Evolutionary conservation across 805 yeast species (phyloP), one percentile per base, ranked within the genome.

Genomic region (Clavispora santaluciae): DNA sequence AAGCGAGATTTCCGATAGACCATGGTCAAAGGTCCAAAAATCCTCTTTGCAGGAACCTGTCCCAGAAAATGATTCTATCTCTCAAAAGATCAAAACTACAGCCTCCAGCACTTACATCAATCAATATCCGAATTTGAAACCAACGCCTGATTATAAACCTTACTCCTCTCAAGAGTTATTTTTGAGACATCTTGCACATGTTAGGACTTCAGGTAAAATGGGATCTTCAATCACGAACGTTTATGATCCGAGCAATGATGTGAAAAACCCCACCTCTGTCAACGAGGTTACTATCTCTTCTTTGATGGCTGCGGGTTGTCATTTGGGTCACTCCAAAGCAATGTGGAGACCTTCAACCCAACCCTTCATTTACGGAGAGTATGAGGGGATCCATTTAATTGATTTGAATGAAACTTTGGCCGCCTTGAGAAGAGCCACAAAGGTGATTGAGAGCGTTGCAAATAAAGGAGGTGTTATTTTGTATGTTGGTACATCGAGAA

Each of bases 231-330:
- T 86, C n/a, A 61, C 67, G 40, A 71, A 78, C 43, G 81, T 85
- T 6, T 88, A 86, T 58, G 63, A 66, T 39, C 95, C 96, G 13
- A 80, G 81, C 55, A 70, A 75, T 45, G 85, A 85, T 45, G 68
- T 82, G 22, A 68, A 70, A 34, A 64, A 70, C 18, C 95, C 96
- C 13, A 67, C 75, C 25, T 53, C 69, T 11, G 68, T 79, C 17
- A 63, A 73, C 17, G 78, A 85, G 42, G 59, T 86, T 10, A 73
- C 91, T 2, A 69, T 89, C 26, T 69, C 87, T 22, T 79, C 79
- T 42, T 72, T 93, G 39, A 61, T 91, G 62, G 91, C 96, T 3
- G 87, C 97, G 0, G 97, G 96, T 39, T 91, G 91, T 35, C 99
- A 93, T 62, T 69, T 93, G 51, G 99, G 99, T 22, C 97, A 91